Base-by-base conservation (phyloP, 164 flowering plant genomes). In the Berberis thunbergii region DNA sequence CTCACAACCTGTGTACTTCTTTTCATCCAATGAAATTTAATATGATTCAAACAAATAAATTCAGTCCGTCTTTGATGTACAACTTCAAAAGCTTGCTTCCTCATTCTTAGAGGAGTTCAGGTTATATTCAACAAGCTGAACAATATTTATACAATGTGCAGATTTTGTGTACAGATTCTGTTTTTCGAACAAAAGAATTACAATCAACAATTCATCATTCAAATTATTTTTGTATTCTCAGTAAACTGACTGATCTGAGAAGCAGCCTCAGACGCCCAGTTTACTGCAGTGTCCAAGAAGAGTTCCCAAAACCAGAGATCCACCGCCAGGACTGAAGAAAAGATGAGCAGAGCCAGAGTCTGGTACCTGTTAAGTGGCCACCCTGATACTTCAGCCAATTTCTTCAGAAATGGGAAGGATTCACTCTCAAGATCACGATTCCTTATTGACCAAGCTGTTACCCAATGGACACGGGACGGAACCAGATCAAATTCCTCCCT, bases 291-390 rank as follows among this genome's bases (percentile, higher is more conserved):
- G 60, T 84, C 90, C 55, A 84, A 84, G 72, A 93, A 85, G 67
- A 86, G 81, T 76, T 88, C 96, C 98, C 98, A 94, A 45, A 94
- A 90, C 96, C 84, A 94, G 67, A 94, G 91, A 80, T 94, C 97
- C 63, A 94, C 39, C 0, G 97, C 97, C 12, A 94, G 87, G 7
- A 94, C 81, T 1, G 84, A 81, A 2, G 96, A 90, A 62, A 90
- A 83, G 42, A 94, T 83, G 61, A 90, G 79, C 66, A 93, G 69
- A 7, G 94, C 97, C 69, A 88, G 66, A 10, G 97, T 89, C 71
- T 93, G 98, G 72, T 93, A 93, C 44, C 97, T 76, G 73, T 89
- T 84, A 55, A 93, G 77, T 41, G 94, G 98, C 98, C 98, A 93
- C 40, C 97, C 94, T 6, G 79, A 80, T 56, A 83, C 42, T 68